phyloP scores from a whole-genome alignment of 768 basidiomycete species.

The Fomitopsis pulvina region DNA sequence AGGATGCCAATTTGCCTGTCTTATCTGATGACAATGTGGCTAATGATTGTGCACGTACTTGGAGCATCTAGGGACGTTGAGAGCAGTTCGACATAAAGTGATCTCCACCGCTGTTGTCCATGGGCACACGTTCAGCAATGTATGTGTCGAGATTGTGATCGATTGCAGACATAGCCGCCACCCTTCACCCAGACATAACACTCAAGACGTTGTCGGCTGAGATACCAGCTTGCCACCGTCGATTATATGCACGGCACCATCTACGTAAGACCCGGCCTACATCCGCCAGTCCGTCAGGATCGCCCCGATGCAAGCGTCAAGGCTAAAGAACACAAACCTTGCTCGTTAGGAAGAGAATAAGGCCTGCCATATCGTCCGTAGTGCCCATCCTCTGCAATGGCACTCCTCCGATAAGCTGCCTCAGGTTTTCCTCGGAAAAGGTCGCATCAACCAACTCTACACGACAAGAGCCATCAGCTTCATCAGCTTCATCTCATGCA shows the following conservation, averaged over 20 bases:
- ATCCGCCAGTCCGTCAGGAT: not conserved
- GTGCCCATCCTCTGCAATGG: slow-evolving; percentile 57
- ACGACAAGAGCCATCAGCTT: not conserved
- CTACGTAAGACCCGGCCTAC: slow-evolving; percentile 72
- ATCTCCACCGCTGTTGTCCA: no score
- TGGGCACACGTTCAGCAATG: no score
- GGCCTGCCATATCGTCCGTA: slow-evolving; percentile 65
- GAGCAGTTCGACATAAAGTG: no score
- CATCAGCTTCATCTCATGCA: not conserved
- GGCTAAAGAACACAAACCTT: slow-evolving; percentile 12
- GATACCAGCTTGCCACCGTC: slow-evolving; percentile 60
- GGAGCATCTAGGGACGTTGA: no score
- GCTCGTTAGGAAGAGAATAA: slow-evolving; percentile 69
- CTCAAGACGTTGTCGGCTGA: slow-evolving; percentile 17
- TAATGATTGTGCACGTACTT: no score
- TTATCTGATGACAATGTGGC: no score
- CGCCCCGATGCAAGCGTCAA: not conserved
- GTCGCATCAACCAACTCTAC: slow-evolving; percentile 63
- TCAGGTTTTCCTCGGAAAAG: slow-evolving; percentile 36
- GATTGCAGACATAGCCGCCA: no score
- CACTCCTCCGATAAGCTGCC: slow-evolving; percentile 26
- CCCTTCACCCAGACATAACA: no score
- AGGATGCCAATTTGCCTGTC: no score
- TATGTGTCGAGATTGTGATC: no score
- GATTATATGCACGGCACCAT: slow-evolving; percentile 67